Conservation (phyloP, 257 asterid species). For the Przewalskia tangutica region DNA sequence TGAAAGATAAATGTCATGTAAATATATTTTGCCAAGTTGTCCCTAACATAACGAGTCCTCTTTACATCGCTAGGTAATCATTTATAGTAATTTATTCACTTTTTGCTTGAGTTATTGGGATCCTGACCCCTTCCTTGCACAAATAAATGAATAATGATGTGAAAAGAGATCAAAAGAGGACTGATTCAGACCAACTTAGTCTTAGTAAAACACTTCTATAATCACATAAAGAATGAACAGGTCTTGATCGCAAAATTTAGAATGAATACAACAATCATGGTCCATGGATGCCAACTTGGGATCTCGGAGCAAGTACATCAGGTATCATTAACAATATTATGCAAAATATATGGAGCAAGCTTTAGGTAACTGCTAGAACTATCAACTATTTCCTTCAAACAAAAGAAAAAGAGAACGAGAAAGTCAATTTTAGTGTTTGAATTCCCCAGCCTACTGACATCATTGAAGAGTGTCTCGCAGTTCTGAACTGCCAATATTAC, state of each 20-base stretch:
- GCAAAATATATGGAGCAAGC: neutral
- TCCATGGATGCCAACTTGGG: neutral
- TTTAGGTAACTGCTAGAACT: neutral
- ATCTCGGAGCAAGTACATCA: neutral
- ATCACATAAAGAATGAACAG: neutral
- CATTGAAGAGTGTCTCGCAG: neutral
- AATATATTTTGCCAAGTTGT: neutral
- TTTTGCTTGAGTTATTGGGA: too few species aligned
- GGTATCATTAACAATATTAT: neutral
- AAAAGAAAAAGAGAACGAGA: neutral
- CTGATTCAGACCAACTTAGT: neutral
- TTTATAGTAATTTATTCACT: neutral
- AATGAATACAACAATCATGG: slow-evolving; percentile 3
- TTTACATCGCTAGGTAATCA: neutral
- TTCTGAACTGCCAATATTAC: neutral
- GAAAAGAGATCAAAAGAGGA: neutral
- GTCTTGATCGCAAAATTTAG: neutral
- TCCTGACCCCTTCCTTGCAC: neutral
- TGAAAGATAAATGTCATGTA: neutral
- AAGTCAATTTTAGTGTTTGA: neutral
- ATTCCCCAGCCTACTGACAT: slow-evolving; percentile 5
- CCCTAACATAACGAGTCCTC: neutral
- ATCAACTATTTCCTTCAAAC: neutral
- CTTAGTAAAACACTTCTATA: neutral
- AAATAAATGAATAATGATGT: neutral